Percentiles rank a stretch among this genome's conserved stretches.
Evolutionary conservation across 2,329 filamentous ascomycete species (phyloP).

Genomic region (Penicillium palitans): DNA sequence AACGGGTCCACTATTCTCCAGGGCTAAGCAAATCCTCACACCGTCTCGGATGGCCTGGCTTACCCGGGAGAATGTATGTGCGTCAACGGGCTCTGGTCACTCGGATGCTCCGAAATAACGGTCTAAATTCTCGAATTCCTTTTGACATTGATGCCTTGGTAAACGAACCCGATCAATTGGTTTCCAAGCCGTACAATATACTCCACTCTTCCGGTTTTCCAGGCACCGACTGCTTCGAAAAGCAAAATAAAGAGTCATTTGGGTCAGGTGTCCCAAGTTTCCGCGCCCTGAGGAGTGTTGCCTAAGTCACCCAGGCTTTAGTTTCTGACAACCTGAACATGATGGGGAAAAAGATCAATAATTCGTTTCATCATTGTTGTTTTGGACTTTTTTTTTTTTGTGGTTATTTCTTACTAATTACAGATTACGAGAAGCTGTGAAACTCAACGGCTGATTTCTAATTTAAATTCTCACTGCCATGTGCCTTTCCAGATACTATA

Average conservation of each 20-base stretch:
- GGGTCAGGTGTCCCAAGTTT: constrained; percentile 7
- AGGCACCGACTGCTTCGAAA: constrained; percentile 19
- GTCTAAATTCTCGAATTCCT: constrained; percentile 10
- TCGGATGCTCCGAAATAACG: constrained; percentile 19
- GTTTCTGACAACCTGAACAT: neutral
- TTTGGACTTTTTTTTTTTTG: neutral
- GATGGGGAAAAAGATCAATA: neutral
- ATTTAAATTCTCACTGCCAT: constrained; percentile 6
- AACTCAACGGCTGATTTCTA: constrained; percentile 10
- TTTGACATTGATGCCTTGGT: constrained; percentile 10
- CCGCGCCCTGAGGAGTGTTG: constrained; percentile 16
- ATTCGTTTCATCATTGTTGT: neutral
- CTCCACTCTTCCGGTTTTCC: constrained; percentile 4
- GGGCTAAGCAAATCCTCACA: constrained; percentile 19
- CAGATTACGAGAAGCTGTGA: constrained; percentile 6
- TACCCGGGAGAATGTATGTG: constrained; percentile 12
- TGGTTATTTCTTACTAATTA: neutral
- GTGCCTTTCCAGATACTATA: neutral
- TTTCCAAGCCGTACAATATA: constrained; percentile 4
- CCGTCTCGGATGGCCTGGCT: constrained; percentile 10
- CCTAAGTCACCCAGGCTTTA: constrained; percentile 17
- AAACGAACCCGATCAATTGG: constrained; percentile 9
- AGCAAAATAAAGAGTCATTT: constrained; percentile 16
- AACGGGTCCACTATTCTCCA: constrained; percentile 9
- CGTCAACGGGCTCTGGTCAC: neutral